phyloP scores from a whole-genome alignment of 495 filamentous ascomycete genomes.

The Polyplosphaeria fusca region DNA sequence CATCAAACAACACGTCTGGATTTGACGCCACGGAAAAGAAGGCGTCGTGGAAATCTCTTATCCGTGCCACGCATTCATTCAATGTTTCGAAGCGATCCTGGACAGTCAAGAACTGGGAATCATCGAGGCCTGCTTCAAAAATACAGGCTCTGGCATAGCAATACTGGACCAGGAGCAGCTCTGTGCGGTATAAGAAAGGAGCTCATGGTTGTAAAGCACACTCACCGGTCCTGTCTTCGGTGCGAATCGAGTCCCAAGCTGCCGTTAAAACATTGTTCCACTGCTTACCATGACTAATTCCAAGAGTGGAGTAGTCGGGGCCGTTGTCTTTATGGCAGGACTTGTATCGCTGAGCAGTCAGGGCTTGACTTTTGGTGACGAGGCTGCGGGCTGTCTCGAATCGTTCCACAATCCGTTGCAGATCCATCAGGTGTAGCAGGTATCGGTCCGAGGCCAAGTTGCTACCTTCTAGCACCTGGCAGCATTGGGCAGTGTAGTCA shows the following conservation, averaged over 20 bases:
- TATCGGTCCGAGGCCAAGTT: slow-evolving; percentile 1
- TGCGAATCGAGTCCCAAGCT: slow-evolving; percentile 5
- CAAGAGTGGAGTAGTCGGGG: no score
- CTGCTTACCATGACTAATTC: no score
- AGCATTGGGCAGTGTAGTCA: slow-evolving; percentile 10
- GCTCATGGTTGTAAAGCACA: background rate
- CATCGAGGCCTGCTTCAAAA: slow-evolving; percentile 7
- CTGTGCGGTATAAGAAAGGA: background rate
- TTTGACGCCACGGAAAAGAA: slow-evolving; percentile 2
- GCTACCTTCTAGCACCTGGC: background rate
- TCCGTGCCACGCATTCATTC: background rate
- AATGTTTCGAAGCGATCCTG: background rate
- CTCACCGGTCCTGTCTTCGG: background rate
- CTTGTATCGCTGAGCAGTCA: background rate
- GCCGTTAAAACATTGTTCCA: no score
- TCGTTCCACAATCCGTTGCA: slow-evolving; percentile 12
- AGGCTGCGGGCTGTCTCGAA: slow-evolving; percentile 1
- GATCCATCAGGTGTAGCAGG: background rate
- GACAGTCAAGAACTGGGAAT: background rate
- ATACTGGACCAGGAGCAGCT: slow-evolving; percentile 8
- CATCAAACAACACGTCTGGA: background rate
- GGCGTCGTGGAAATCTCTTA: background rate
- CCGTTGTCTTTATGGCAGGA: no score
- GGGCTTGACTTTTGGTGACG: background rate
- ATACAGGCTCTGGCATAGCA: slow-evolving; percentile 6